Percentiles rank a stretch among this genome's conserved stretches.
phyloP scores from a whole-genome alignment of 345 rosid species.

The Gossypium herbaceum region DNA sequence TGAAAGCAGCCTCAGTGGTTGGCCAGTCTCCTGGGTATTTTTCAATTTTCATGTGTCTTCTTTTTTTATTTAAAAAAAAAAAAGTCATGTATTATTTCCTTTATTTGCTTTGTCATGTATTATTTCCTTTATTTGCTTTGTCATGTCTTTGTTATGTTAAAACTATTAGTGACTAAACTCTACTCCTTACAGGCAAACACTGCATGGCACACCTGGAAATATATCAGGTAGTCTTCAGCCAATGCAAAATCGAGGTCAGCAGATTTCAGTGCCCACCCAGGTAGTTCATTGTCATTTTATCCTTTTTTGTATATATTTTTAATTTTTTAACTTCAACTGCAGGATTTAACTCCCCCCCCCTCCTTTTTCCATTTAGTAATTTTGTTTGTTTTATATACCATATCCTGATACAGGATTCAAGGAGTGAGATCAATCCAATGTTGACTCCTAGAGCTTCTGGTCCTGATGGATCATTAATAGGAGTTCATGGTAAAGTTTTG shows the following conservation, averaged over 20 bases:
- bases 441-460: conserved; percentile 34
- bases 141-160: conserved; percentile 1
- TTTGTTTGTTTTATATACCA: background rate
- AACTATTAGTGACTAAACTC: background rate
- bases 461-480: conserved; percentile 38
- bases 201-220: conserved; percentile 37
- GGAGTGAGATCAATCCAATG: conserved; percentile 44
- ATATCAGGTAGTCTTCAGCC: conserved; percentile 35
- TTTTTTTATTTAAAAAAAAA: background rate
- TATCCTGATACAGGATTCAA: conserved; percentile 31
- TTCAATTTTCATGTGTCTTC: conserved; percentile 14
- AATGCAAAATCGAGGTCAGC: conserved; percentile 43
- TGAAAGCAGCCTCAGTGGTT: conserved; percentile 39
- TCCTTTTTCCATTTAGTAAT: background rate
- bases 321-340: background rate
- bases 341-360: background rate
- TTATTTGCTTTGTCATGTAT: conserved; percentile 8
- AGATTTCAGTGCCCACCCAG: conserved; percentile 35
- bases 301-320: background rate
- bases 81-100: background rate
- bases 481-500: conserved; percentile 39
- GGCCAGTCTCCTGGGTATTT: conserved; percentile 48
- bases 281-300: conserved; percentile 15
- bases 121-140: conserved; percentile 8
- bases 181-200: conserved; percentile 32